A percentile compares a stretch with the other conserved stretches of the same genome.
These are phyloP conservation scores for Candida sp. DNA, from an alignment of 1,139 yeast genomes.

Conservation along the genomic window DNA sequence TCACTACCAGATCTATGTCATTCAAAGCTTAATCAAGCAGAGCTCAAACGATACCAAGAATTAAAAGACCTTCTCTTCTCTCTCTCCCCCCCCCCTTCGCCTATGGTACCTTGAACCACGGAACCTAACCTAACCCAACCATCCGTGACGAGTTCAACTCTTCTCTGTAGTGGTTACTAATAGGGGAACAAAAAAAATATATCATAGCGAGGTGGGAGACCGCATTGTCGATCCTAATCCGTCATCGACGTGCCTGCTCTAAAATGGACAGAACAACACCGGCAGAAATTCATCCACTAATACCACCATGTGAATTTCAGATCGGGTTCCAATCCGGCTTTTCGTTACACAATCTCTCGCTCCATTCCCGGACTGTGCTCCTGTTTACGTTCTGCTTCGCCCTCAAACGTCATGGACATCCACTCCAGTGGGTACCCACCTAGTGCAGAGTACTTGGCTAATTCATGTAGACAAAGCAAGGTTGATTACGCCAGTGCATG, in stretches of 20 bases:
- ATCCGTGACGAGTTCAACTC: too few relatives aligned
- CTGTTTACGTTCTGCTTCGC: too few relatives aligned
- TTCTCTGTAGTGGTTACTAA: background rate
- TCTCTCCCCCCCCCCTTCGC: background rate
- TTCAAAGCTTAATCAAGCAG: too few relatives aligned
- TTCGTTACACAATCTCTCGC: background rate
- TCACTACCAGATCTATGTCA: too few relatives aligned
- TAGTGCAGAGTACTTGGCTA: too few relatives aligned
- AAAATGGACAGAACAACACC: background rate
- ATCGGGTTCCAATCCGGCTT: background rate
- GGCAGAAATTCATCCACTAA: background rate
- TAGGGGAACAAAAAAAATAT: too few relatives aligned
- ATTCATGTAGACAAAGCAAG: too few relatives aligned
- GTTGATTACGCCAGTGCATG: too few relatives aligned
- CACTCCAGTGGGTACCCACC: too few relatives aligned
- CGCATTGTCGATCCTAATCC: background rate
- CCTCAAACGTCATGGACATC: too few relatives aligned
- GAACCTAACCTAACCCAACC: background rate
- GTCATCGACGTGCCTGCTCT: too few relatives aligned
- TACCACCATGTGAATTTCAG: background rate
- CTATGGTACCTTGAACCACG: background rate
- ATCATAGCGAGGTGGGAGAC: background rate
- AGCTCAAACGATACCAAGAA: background rate
- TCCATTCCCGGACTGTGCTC: too few relatives aligned
- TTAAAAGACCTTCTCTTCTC: background rate